A percentile compares a stretch with the other conserved stretches of the same genome.
Conservation (phyloP, 192 early-diverging fungal genomes). For the Podila clonocystis region DNA sequence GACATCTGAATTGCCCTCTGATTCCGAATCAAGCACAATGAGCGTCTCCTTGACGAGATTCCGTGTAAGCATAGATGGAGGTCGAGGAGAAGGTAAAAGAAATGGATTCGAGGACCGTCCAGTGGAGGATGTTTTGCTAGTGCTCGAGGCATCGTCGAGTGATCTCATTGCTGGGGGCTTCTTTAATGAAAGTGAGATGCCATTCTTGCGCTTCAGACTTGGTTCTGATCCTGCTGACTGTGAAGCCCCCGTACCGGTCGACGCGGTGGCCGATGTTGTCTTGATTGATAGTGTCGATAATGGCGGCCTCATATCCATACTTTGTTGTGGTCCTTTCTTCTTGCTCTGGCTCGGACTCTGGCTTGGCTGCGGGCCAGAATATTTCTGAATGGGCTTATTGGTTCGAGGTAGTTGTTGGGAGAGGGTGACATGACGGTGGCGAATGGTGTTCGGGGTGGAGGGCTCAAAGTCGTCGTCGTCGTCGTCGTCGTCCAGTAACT, state of each 20-base stretch:
- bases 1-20: slow-evolving; percentile 7
- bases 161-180: background rate
- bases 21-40: slow-evolving; percentile 25
- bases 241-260: background rate
- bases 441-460: slow-evolving; percentile 10
- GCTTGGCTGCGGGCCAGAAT: background rate
- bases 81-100: background rate
- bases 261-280: background rate
- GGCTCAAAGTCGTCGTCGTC: slow-evolving; percentile 30
- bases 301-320: too few relatives aligned
- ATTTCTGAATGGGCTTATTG: background rate
- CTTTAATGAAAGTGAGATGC: background rate
- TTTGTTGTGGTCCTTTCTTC: background rate
- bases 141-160: background rate
- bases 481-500: slow-evolving; percentile 3
- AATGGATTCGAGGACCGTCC: background rate
- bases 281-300: too few relatives aligned
- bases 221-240: background rate
- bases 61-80: background rate
- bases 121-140: background rate
- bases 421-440: background rate
- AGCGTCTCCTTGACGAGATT: background rate
- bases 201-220: background rate
- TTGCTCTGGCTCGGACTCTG: too few relatives aligned
- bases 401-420: background rate